Evolutionary conservation across 1,139 yeast genomes (phyloP).

Genomic region (Schizosaccharomyces versatilis): DNA sequence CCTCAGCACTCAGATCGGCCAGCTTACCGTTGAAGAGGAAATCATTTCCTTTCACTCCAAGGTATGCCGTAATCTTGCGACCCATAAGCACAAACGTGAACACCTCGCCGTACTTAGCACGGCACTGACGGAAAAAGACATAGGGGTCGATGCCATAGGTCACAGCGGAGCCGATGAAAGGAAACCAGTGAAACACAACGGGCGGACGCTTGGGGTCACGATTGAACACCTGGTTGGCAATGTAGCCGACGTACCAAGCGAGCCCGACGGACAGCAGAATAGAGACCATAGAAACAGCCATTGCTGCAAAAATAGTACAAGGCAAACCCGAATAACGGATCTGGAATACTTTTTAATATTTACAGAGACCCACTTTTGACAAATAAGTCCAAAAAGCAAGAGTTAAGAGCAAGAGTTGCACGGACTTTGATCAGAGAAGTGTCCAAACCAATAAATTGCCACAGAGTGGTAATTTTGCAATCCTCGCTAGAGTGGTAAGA

Average conservation of each 20-base stretch:
- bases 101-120: conserved; percentile 68
- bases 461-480: too few relatives aligned
- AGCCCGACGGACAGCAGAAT: neutral
- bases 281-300: neutral
- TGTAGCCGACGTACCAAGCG: conserved; percentile 1
- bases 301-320: neutral
- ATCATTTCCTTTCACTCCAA: conserved; percentile 96
- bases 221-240: conserved; percentile 7
- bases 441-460: too few relatives aligned
- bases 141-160: conserved; percentile 83
- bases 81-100: conserved; percentile 79
- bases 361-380: too few relatives aligned
- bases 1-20: conserved; percentile 85
- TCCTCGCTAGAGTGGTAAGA: too few relatives aligned
- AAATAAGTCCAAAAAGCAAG: too few relatives aligned
- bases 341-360: too few relatives aligned
- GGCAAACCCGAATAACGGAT: too few relatives aligned
- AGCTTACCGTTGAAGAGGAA: conserved; percentile 80
- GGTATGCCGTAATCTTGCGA: conserved; percentile 77
- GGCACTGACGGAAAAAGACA: conserved; percentile 59
- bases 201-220: conserved; percentile 44
- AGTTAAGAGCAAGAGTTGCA: too few relatives aligned
- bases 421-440: too few relatives aligned
- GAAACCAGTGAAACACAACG: conserved; percentile 74
- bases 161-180: conserved; percentile 87